Evolutionary conservation across 306 rosid genomes (phyloP).

Genomic region (Vachellia pachyceras): DNA sequence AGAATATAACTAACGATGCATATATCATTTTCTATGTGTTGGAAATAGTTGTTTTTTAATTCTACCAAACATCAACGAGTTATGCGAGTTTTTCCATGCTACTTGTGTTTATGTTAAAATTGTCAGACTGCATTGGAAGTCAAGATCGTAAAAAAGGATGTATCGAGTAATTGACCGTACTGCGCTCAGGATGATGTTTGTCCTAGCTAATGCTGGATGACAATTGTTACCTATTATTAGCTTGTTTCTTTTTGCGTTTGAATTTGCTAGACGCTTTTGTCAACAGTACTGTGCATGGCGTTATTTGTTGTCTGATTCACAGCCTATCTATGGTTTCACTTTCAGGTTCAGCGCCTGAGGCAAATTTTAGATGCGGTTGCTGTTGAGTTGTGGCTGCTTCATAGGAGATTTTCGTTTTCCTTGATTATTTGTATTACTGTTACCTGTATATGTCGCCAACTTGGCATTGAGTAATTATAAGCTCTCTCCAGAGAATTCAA

Average conservation of each 20-base stretch:
- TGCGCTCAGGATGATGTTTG: background rate
- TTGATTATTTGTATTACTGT: background rate
- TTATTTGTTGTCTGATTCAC: slow-evolving; percentile 23
- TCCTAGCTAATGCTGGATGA: background rate
- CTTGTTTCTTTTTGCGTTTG: background rate
- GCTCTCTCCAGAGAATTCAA: background rate
- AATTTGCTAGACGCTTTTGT: slow-evolving; percentile 17
- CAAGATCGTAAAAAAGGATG: background rate
- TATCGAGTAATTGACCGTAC: background rate
- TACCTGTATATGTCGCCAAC: background rate
- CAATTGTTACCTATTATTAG: background rate
- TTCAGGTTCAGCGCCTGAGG: slow-evolving; percentile 50
- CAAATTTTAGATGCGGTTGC: slow-evolving; percentile 10
- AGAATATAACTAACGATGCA: background rate
- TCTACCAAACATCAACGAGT: background rate
- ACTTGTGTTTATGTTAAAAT: slow-evolving; percentile 6
- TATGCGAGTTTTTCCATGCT: background rate
- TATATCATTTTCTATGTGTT: background rate
- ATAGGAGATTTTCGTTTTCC: background rate
- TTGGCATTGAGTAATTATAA: slow-evolving; percentile 13
- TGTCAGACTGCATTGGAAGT: background rate
- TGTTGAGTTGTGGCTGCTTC: slow-evolving; percentile 31
- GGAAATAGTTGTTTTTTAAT: background rate
- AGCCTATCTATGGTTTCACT: slow-evolving; percentile 47
- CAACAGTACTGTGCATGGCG: background rate